Conservation (phyloP, 192 early-diverging fungal genomes). For the Oehlia diaphana region DNA sequence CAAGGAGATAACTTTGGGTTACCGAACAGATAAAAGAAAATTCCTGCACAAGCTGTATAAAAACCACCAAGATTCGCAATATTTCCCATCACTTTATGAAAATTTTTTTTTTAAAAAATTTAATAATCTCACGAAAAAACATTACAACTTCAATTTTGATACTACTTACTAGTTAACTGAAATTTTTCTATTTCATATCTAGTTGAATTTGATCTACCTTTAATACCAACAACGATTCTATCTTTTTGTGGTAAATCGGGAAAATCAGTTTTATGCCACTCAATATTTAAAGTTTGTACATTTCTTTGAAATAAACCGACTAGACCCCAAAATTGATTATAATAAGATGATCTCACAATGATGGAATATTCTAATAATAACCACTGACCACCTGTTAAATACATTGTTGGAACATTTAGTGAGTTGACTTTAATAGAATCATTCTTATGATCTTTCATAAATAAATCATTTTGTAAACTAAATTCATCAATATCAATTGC, state of each 20-base stretch:
- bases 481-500: not conserved
- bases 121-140: too few relatives aligned
- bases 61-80: not conserved
- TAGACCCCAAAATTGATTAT: not conserved
- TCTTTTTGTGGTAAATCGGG: not conserved
- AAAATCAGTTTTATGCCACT: not conserved
- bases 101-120: too few relatives aligned
- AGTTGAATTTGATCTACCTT: not conserved
- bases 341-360: not conserved
- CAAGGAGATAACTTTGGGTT: not conserved
- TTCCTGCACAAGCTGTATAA: not conserved
- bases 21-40: not conserved
- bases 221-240: not conserved
- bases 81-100: not conserved
- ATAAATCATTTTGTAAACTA: not conserved
- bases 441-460: not conserved
- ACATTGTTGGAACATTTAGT: not conserved
- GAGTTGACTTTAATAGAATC: not conserved
- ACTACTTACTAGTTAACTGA: not conserved
- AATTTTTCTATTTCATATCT: not conserved
- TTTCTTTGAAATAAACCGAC: not conserved
- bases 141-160: too few relatives aligned
- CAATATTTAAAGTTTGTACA: not conserved
- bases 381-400: not conserved
- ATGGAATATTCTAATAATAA: not conserved